Percentiles rank a stretch among this genome's conserved stretches.
These are phyloP conservation scores for Malus asiatica DNA, from an alignment of 306 rosid species.

Conservation along the genomic window DNA sequence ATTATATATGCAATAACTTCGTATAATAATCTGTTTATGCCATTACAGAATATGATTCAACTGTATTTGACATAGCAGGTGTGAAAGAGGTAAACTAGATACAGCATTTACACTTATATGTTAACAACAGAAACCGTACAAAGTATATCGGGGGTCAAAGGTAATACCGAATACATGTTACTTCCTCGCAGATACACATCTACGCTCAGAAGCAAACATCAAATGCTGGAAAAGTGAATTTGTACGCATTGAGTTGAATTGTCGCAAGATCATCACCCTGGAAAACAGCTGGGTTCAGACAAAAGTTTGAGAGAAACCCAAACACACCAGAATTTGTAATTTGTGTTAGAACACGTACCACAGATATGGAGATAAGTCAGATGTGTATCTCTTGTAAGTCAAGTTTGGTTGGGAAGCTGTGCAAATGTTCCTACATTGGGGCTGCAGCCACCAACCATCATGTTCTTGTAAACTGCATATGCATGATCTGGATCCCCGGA, in stretches of 20 bases:
- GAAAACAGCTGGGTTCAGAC: background rate
- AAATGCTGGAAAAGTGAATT: background rate
- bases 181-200: background rate
- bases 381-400: conserved; percentile 1
- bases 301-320: background rate
- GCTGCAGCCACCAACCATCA: conserved; percentile 85
- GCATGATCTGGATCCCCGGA: conserved; percentile 71
- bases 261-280: background rate
- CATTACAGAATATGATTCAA: background rate
- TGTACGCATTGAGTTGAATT: background rate
- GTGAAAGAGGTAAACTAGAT: background rate
- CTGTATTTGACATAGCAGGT: background rate
- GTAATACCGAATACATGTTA: background rate
- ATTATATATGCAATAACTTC: background rate
- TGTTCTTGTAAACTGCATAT: conserved; percentile 66
- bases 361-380: background rate
- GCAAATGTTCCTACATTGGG: conserved; percentile 72
- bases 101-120: background rate
- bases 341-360: background rate
- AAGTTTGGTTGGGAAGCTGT: conserved; percentile 71
- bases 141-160: background rate
- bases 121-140: background rate
- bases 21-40: background rate
- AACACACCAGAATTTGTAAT: background rate
- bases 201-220: background rate